phyloP scores from a whole-genome alignment of 108 stramenopile genomes.

The Cyclotella kingstonii region DNA sequence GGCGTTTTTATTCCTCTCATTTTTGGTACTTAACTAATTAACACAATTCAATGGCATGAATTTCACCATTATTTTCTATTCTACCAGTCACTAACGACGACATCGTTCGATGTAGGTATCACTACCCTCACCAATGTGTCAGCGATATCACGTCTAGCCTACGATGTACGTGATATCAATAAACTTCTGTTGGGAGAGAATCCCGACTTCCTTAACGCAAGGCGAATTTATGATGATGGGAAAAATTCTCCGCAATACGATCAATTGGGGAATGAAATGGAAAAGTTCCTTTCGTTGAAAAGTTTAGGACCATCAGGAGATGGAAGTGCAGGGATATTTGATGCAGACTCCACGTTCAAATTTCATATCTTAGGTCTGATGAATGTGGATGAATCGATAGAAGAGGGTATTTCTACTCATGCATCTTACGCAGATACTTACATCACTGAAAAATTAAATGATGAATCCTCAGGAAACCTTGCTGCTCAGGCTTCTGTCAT shows the following conservation, averaged over 20 bases:
- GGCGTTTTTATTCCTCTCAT: too few species aligned
- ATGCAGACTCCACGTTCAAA: conserved; percentile 44
- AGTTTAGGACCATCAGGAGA: conserved; percentile 18
- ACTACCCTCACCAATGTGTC: conserved; percentile 71
- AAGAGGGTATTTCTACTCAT: conserved; percentile 24
- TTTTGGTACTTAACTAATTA: too few species aligned
- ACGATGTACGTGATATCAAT: conserved; percentile 71
- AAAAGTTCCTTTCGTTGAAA: conserved; percentile 35
- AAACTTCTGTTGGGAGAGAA: conserved; percentile 3
- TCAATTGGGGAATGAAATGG: conserved; percentile 27
- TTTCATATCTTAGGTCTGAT: conserved; percentile 74
- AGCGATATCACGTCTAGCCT: conserved; percentile 53
- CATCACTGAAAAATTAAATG: conserved; percentile 36
- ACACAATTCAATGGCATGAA: too few species aligned
- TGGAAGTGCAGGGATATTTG: conserved; percentile 14
- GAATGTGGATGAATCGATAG: conserved; percentile 22
- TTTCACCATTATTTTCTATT: neutral
- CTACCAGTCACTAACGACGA: conserved; percentile 2
- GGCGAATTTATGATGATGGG: conserved; percentile 62
- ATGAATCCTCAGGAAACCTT: conserved; percentile 29
- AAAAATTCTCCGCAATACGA: conserved; percentile 44
- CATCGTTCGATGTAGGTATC: conserved; percentile 66
- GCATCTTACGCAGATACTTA: conserved; percentile 58
- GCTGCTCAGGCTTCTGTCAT: conserved; percentile 56
- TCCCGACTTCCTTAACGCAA: conserved; percentile 35